Conservation (phyloP, 169 alveolate species). For the Plasmodium yoelii region DNA sequence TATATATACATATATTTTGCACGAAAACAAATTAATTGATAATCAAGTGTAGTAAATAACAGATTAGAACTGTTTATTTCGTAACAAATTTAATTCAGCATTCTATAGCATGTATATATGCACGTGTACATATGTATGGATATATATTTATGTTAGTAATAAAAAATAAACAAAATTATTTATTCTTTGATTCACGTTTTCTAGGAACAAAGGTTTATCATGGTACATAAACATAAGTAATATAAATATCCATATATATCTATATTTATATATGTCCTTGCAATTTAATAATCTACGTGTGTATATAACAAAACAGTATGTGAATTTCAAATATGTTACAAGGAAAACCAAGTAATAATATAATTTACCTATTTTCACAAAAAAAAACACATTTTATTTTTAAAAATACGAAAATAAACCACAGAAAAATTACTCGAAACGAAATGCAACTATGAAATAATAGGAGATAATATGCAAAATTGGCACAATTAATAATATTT, state of each 20-base stretch:
- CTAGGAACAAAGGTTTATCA: not conserved
- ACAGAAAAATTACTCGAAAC: too few species aligned
- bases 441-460: too few species aligned
- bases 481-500: too few species aligned
- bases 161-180: not conserved
- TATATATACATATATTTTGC: not conserved
- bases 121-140: not conserved
- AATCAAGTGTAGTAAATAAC: conserved; percentile 6
- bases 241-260: not conserved
- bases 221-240: too few species aligned
- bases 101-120: not conserved
- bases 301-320: too few species aligned
- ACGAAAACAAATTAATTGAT: conserved; percentile 8
- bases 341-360: too few species aligned
- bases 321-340: too few species aligned
- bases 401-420: too few species aligned
- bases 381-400: too few species aligned
- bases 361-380: too few species aligned
- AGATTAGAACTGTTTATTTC: conserved; percentile 1
- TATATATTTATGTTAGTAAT: not conserved
- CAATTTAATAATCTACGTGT: too few species aligned
- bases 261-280: not conserved
- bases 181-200: not conserved
- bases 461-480: too few species aligned
- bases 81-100: conserved; percentile 23